Base-by-base conservation (phyloP, 2,329 filamentous ascomycete species). In the Fonsecaea pedrosoi region DNA sequence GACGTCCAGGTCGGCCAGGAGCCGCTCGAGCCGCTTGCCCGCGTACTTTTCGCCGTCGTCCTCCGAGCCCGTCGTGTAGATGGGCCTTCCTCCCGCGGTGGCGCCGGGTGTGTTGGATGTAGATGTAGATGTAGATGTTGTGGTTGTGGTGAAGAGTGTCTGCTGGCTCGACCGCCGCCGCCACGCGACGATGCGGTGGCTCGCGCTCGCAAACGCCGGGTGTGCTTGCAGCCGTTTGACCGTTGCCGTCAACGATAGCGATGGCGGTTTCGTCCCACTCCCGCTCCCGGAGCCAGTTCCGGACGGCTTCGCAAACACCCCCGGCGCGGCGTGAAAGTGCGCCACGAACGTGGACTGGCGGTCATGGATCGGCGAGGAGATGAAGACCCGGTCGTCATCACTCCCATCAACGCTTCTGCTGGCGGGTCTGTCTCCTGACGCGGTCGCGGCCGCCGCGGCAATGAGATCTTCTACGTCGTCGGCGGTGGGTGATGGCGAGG, bases 41-140 rank as follows among this genome's bases (percentile, higher is more conserved):
- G 79, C 84, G 74, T 83, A 82, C 60, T 80, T 81, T 72, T 86
- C 84, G 13, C 84, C 84, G 68, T 86, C 84, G 65, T 86, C 84
- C 62, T 86, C 83, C 58, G 80, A 78, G 12, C 81, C 82, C 0
- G 77, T 74, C 45, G 82, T 78, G 70, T 80, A 83, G 4, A 79
- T 64, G 0, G 78, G 73, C 37, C 76, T 77, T 0, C 74, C 70
- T 32, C 75, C 78, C 21, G 54, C 45, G 4, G 42, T 37, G 15
- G 55, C 38, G 18, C 37, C 58, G 30, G 42, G 35, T 10, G 18
- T 37, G 37, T 10, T 38, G 13, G 7, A 38, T 3, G 37, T 9
- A 38, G 8, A 2, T 8, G 56, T 54, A 9, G 61, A 42, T 15
- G 38, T 21, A 8, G 48, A 34, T 13, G 54, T 3, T 15, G 37